Evolutionary conservation across 2,329 filamentous ascomycete genomes (phyloP).

Genomic region (Thielaviopsis ethacetica): DNA sequence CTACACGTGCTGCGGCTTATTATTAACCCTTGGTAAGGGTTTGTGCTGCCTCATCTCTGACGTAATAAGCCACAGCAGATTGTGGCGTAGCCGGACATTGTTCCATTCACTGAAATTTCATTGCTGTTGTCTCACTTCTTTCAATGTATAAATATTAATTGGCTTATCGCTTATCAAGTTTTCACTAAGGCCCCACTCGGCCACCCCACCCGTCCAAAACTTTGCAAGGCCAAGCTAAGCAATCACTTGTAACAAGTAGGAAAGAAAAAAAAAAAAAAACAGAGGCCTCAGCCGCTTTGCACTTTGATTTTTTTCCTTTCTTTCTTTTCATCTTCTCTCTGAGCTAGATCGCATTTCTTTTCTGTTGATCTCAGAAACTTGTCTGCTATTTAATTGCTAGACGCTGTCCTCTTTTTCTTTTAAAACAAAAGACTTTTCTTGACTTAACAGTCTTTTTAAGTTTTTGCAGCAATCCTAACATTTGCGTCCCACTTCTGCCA

Average conservation of each 20-base stretch:
- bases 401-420: not conserved
- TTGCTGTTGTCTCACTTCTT: not conserved
- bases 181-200: slow-evolving; percentile 4
- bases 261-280: not conserved
- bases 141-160: slow-evolving; percentile 8
- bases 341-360: slow-evolving; percentile 3
- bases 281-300: not conserved
- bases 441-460: not conserved
- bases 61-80: not conserved
- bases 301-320: not conserved
- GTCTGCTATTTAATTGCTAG: not conserved
- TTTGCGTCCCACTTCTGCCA: slow-evolving; percentile 6
- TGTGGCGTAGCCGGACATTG: not conserved
- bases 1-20: not conserved
- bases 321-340: not conserved
- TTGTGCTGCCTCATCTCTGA: not conserved
- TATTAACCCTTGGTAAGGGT: not conserved
- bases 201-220: slow-evolving; percentile 11
- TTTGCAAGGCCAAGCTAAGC: slow-evolving; percentile 2
- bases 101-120: not conserved
- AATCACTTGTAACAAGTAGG: not conserved
- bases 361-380: not conserved
- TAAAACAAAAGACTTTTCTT: not conserved
- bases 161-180: slow-evolving; percentile 10
- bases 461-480: not conserved